These are phyloP conservation scores for Oryza brachyantha DNA, from an alignment of 176 grass and related monocot genomes.

Conservation along the genomic window DNA sequence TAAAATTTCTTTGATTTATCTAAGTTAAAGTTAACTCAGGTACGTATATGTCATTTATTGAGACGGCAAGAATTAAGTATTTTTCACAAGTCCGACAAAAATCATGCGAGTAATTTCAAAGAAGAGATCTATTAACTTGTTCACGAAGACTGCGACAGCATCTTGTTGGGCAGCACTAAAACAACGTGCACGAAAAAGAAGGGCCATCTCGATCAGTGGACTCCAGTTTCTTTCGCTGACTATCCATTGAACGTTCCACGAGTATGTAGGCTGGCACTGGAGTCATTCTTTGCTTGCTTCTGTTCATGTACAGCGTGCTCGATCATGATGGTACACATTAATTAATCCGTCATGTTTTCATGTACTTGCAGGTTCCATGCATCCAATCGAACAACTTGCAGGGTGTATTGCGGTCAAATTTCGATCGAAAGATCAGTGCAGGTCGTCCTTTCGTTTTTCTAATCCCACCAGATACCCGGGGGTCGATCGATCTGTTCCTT, in stretches of 20 bases:
- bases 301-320: neutral
- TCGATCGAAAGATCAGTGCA: neutral
- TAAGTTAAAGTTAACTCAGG: no score
- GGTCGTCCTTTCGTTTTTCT: neutral
- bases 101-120: neutral
- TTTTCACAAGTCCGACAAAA: no score
- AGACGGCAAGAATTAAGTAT: no score
- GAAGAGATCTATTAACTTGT: neutral
- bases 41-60: no score
- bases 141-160: constrained; percentile 2
- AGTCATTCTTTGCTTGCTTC: neutral
- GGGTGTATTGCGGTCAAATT: neutral
- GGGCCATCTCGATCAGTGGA: neutral
- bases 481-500: neutral
- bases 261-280: constrained; percentile 6
- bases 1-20: no score
- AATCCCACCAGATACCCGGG: neutral
- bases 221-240: constrained; percentile 15
- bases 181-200: constrained; percentile 31
- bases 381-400: neutral
- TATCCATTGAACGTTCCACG: neutral
- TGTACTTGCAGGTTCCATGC: neutral
- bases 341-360: no score
- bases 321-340: neutral
- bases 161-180: neutral